Evolutionary conservation across 1,284 basidiomycete genomes (phyloP).

Genomic region (Singerocomus inundabilis): DNA sequence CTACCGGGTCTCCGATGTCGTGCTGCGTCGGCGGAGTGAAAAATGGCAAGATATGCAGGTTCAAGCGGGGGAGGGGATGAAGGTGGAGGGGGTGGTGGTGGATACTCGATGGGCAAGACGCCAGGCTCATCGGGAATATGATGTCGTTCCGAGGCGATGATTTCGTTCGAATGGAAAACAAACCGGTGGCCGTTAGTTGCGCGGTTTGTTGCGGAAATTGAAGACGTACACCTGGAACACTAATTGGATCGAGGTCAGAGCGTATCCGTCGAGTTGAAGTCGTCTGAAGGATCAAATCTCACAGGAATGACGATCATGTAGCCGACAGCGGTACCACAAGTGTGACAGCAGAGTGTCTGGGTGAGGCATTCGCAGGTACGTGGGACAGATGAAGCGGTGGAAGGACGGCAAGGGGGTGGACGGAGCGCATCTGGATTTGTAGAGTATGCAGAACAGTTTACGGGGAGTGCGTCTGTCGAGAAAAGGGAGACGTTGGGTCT

Average conservation of each 20-base stretch:
- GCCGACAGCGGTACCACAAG: conserved; percentile 73
- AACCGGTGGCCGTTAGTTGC: conserved; percentile 84
- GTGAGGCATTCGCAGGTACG: conserved; percentile 70
- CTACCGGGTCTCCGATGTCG: conserved; percentile 11
- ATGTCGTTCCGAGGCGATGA: conserved; percentile 66
- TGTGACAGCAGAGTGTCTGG: conserved; percentile 78
- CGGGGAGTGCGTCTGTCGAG: conserved; percentile 79
- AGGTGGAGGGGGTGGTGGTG: conserved; percentile 31
- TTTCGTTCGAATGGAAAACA: conserved; percentile 82
- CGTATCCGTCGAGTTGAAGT: conserved; percentile 4
- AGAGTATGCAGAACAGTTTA: conserved; percentile 68
- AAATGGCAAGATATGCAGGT: conserved; percentile 21
- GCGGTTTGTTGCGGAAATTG: conserved; percentile 60
- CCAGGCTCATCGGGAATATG: conserved; percentile 72
- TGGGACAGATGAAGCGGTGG: conserved; percentile 31
- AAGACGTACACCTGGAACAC: conserved; percentile 72
- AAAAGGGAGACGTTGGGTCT: conserved; percentile 81
- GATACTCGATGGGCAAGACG: conserved; percentile 48
- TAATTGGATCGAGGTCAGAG: conserved; percentile 29
- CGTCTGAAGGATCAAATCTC: conserved; percentile 21
- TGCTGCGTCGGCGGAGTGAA: conserved; percentile 18
- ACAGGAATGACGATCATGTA: conserved; percentile 76
- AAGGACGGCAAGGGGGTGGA: conserved; percentile 36
- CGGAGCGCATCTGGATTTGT: conserved; percentile 45
- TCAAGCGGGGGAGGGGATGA: conserved; percentile 26